Conservation (phyloP, 768 basidiomycete genomes). For the Psilocybe sp. region DNA sequence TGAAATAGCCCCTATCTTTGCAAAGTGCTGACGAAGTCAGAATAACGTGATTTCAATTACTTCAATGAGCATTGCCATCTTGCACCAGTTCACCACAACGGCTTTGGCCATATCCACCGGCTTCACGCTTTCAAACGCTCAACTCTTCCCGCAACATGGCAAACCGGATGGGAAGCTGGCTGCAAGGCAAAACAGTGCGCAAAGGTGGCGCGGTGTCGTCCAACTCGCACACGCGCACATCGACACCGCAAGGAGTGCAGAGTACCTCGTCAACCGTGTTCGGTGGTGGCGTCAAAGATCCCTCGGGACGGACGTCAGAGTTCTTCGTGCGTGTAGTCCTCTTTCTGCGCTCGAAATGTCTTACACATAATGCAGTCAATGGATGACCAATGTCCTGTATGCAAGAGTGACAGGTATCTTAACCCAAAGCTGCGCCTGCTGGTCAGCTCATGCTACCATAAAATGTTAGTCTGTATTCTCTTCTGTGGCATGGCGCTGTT, state of each 20-base stretch:
- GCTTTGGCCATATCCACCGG: background rate
- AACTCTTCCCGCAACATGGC: conserved; percentile 18
- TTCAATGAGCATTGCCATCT: too few relatives aligned
- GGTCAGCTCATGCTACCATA: conserved; percentile 97
- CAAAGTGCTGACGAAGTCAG: background rate
- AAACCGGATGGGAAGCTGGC: conserved; percentile 48
- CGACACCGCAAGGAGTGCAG: conserved; percentile 58
- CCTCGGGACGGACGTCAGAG: conserved; percentile 77
- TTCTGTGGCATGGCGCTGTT: background rate
- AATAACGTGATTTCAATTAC: background rate
- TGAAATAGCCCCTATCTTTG: background rate
- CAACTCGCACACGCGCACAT: conserved; percentile 51
- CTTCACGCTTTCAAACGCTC: background rate
- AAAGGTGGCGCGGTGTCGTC: conserved; percentile 53
- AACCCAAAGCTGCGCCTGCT: conserved; percentile 92
- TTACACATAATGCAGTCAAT: conserved; percentile 50
- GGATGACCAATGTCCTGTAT: conserved; percentile 96
- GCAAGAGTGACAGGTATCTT: conserved; percentile 93
- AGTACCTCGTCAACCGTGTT: conserved; percentile 74
- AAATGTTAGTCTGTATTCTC: conserved; percentile 62
- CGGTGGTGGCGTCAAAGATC: conserved; percentile 84
- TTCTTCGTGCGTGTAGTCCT: conserved; percentile 67
- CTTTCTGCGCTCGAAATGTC: conserved; percentile 6
- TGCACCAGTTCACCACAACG: background rate
- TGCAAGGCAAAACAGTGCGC: conserved; percentile 73